These are phyloP conservation scores for Umbelopsis sp. DNA, from an alignment of 192 early-diverging fungal genomes.

Conservation along the genomic window DNA sequence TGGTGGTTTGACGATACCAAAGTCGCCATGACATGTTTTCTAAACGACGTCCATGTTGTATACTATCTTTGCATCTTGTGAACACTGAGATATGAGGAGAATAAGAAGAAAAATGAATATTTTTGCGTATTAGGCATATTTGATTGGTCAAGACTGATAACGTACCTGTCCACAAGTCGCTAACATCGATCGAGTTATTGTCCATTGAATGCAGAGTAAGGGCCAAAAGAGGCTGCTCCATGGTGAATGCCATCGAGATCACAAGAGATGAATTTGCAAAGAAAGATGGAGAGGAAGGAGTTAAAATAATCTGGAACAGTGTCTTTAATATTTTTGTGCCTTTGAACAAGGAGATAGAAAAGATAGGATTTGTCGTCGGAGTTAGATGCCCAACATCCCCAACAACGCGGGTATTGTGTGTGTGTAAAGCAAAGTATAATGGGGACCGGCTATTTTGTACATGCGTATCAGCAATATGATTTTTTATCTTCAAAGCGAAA, in stretches of 20 bases:
- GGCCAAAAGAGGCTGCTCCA: conserved; percentile 20
- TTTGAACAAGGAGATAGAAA: conserved; percentile 16
- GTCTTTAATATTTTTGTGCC: conserved; percentile 1
- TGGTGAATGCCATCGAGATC: conserved; percentile 11
- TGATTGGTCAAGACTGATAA: conserved; percentile 8
- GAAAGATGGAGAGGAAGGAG: not conserved
- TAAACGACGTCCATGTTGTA: conserved; percentile 31
- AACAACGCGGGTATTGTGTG: conserved; percentile 15
- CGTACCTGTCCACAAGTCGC: conserved; percentile 19
- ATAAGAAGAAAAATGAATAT: not conserved
- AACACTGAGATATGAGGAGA: conserved; percentile 19
- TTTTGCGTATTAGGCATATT: not conserved
- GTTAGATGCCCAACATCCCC: conserved; percentile 15
- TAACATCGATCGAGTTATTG: conserved; percentile 6
- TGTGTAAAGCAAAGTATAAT: conserved; percentile 1
- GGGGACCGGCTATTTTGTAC: too few species aligned
- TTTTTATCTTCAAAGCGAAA: too few species aligned
- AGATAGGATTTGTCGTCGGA: conserved; percentile 12
- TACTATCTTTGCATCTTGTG: conserved; percentile 32
- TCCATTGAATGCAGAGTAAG: conserved; percentile 21
- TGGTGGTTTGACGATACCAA: conserved; percentile 37
- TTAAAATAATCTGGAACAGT: not conserved
- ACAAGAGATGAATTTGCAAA: not conserved
- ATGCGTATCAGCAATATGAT: too few species aligned
- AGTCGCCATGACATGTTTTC: conserved; percentile 42